These are phyloP conservation scores for Ophiocordyceps robertsii DNA, from an alignment of 2,329 filamentous ascomycete species.

Conservation along the genomic window DNA sequence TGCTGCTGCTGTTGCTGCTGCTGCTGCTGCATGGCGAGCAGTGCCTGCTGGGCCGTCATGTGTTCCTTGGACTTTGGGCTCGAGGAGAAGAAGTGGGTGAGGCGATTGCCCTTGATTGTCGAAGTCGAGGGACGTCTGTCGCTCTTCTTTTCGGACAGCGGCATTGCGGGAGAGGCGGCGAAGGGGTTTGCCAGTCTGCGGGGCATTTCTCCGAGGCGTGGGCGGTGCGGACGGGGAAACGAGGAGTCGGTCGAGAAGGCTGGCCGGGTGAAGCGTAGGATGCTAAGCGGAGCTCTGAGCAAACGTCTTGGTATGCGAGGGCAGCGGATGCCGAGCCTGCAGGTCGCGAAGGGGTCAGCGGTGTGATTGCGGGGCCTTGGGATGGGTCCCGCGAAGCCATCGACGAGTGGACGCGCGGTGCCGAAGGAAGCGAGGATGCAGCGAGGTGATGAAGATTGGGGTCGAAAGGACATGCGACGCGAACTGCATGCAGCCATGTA, in stretches of 20 bases:
- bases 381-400: no score
- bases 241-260: background rate
- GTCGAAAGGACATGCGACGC: no score
- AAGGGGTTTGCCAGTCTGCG: constrained; percentile 46
- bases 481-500: no score
- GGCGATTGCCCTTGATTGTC: constrained; percentile 58
- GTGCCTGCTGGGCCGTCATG: constrained; percentile 50
- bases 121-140: constrained; percentile 47
- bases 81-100: constrained; percentile 71
- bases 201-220: constrained; percentile 33
- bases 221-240: background rate
- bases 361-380: background rate
- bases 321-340: background rate
- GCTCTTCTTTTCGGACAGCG: constrained; percentile 32
- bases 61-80: constrained; percentile 64
- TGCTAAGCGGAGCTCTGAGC: background rate
- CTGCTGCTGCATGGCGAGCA: constrained; percentile 52
- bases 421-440: no score
- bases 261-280: background rate
- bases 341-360: constrained; percentile 1
- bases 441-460: no score
- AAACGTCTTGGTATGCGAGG: background rate
- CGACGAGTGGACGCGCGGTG: no score
- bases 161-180: constrained; percentile 33
- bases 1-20: constrained; percentile 34